These are phyloP conservation scores for sunflower (Helianthus annuus) DNA, from an alignment of 129 eudicot genomes.

Conservation along the genomic window HanXRQr2.0-SUNRISE NC_035435.2:136714648-136715147, in stretches of 20 bases:
- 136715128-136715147: constrained; percentile 75
- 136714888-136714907: constrained; percentile 65
- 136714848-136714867: constrained; percentile 67
- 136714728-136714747: background rate
- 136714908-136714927: constrained; percentile 27
- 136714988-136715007: constrained; percentile 51
- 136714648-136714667: background rate
- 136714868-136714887: constrained; percentile 66
- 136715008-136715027: constrained; percentile 82
- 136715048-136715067: constrained; percentile 89
- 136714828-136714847: constrained; percentile 86
- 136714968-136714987: constrained; percentile 1
- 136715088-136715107: constrained; percentile 90
- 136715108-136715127: constrained; percentile 76
- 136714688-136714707: background rate
- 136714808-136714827: constrained; percentile 65
- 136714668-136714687: constrained; percentile 9
- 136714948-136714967: background rate
- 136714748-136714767: background rate
- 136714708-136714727: constrained; percentile 2
- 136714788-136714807: constrained; percentile 11
- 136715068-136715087: constrained; percentile 84
- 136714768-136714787: background rate
- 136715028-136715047: constrained; percentile 89
- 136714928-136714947: background rate